Base-by-base conservation (phyloP, 306 rosid species). In the Alnus glutinosa region DNA sequence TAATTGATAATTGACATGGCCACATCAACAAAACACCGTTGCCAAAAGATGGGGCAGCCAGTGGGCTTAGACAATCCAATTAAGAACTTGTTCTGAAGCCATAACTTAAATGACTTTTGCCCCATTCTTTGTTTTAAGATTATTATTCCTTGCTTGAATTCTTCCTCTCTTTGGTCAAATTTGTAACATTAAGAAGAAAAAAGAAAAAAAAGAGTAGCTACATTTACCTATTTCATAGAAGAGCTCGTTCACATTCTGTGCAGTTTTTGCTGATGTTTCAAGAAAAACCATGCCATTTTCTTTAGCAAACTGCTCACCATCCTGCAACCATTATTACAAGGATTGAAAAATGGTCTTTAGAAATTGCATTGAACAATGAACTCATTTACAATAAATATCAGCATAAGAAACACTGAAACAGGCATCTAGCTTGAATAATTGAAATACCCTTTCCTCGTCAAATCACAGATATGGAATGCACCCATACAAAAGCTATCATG, bases 181-280 rank as follows among this genome's bases (percentile, higher is more conserved):
- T 39, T 39, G 16, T 42, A 42, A 4, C 46, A 42, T 42, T 42
- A 42, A 42, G 3, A 4, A 34, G 37, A 4, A 3, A 39, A 42
- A n/a, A 67, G 18, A 14, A 18, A 62, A 50, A 71, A 9, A 63
- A 77, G 9, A 30, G 69, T 18, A 59, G 63, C 67, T 46, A 2
- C 48, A 5, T 74, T 74, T 89, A 93, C 97, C 98, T 89, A 93
- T 91, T 82, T 89, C 98, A 83, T 93, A 91, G 77, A 93, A 93
- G 78, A 91, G 98, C 85, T 93, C 98, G 7, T 87, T 93, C 78
- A 93, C 92, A 85, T 93, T 93, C 76, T 91, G 94, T 59, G 98
- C 93, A 2, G 94, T 84, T 88, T 93, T 93, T 32, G 97, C 98
- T 76, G 98, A 93, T 54, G 98, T 89, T 91, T 93, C 98, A 18